Conservation (phyloP, 2,329 filamentous ascomycete genomes). For the Ampelomyces quisqualis region DNA sequence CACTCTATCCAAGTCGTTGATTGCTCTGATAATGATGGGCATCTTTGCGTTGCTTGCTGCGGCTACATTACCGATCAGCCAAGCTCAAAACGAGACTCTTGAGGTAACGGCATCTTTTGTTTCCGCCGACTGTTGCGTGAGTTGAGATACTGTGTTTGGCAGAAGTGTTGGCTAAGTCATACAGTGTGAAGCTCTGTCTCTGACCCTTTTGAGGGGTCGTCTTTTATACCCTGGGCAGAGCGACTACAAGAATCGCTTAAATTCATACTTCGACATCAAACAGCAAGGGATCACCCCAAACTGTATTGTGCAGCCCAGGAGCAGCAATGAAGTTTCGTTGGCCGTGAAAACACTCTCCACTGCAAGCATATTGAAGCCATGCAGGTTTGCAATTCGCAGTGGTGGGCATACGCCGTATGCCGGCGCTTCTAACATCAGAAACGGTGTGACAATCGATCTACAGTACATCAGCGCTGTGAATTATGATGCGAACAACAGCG, state of each 20-base stretch:
- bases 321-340: conserved; percentile 17
- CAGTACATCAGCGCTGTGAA: conserved; percentile 19
- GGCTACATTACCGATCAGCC: neutral
- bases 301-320: conserved; percentile 28
- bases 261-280: conserved; percentile 25
- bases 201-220: conserved; percentile 2
- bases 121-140: neutral
- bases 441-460: conserved; percentile 33
- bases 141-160: neutral
- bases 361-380: conserved; percentile 4
- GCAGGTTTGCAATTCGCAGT: conserved; percentile 28
- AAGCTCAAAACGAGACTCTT: neutral
- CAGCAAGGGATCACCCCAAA: conserved; percentile 22
- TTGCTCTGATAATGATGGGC: neutral
- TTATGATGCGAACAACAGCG: conserved; percentile 16
- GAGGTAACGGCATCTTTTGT: neutral
- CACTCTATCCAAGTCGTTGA: too few relatives aligned
- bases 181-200: neutral
- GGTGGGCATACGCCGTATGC: conserved; percentile 28
- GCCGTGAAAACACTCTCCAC: conserved; percentile 18
- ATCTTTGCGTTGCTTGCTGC: neutral
- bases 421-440: conserved; percentile 31
- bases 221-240: conserved; percentile 18
- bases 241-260: conserved; percentile 14
- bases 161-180: neutral